Base-by-base conservation (phyloP, 345 rosid genomes). In the Eucalyptus tenuipes region DNA sequence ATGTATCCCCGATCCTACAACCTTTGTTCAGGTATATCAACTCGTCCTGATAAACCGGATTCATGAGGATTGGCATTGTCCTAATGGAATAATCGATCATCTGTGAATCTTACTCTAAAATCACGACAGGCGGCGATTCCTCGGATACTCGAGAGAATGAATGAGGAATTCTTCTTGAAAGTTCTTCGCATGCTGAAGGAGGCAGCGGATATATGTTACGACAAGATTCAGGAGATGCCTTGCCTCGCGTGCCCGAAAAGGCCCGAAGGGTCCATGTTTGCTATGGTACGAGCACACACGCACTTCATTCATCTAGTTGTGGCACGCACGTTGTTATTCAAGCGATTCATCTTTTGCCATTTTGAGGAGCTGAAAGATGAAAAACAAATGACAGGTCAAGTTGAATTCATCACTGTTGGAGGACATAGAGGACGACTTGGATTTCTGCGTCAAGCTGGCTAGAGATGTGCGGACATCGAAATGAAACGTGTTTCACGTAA, bases 221-320 rank as follows among this genome's bases (percentile, higher is more conserved):
- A 92, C 64, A 89, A 64, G 87, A 92, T 97, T 22, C 87, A 90
- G 87, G 97, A 94, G 86, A 94, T 96, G 13, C 95, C 95, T 48
- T 95, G 93, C 89, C 87, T 96, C 79, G 89, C 93, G 29, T 95
- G 96, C 89, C 93, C 94, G 27, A 91, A 81, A 25, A 95, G 92
- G 91, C 97, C 97, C 3, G 95, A 96, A 88, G 96, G 96, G 50
- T 93, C 96, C 87, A 96, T 95, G 93, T 95, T 92, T 89, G 90
- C 94, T 33, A 87, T 97, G 97, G 99, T 95, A 48, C 9, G 47
- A 86, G 80, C 71, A 91, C 18, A 14, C 11, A 33, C 8, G 29
- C 13, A 24, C 5, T 33, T n/a, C 37, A 7, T 55, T 59, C 33
- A 40, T 24, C 25, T 37, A 29, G 47, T 33, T 86, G 49, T 37